phyloP scores from a whole-genome alignment of 306 rosid species.

The Rosa persica region DNA sequence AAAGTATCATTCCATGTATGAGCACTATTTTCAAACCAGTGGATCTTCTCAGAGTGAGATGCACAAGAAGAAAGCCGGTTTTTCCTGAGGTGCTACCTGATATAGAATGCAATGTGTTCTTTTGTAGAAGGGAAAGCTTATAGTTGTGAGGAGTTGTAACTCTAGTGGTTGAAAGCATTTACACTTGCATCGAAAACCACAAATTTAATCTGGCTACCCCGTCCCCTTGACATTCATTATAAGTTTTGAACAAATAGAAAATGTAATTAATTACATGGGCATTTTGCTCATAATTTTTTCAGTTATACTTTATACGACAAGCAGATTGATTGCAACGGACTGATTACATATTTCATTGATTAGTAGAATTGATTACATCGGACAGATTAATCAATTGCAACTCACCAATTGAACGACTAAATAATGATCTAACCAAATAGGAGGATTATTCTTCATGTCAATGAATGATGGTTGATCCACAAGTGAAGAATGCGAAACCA shows the following conservation, averaged over 20 bases:
- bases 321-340: not conserved
- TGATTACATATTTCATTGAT: not conserved
- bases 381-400: not conserved
- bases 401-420: not conserved
- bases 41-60: constrained; percentile 1
- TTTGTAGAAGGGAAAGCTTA: not conserved
- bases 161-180: not conserved
- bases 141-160: not conserved
- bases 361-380: not conserved
- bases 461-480: no score
- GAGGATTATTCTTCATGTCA: not conserved
- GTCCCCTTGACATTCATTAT: not conserved
- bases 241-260: not conserved
- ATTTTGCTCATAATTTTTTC: not conserved
- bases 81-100: not conserved
- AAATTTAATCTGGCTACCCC: not conserved
- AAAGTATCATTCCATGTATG: constrained; percentile 78
- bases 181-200: not conserved
- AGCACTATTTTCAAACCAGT: constrained; percentile 49
- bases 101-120: not conserved
- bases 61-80: not conserved
- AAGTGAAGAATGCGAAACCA: not conserved
- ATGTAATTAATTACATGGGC: not conserved
- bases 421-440: not conserved
- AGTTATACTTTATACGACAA: not conserved